Conservation (phyloP, 768 basidiomycete species). For the Kwoniella bestiolae region DNA sequence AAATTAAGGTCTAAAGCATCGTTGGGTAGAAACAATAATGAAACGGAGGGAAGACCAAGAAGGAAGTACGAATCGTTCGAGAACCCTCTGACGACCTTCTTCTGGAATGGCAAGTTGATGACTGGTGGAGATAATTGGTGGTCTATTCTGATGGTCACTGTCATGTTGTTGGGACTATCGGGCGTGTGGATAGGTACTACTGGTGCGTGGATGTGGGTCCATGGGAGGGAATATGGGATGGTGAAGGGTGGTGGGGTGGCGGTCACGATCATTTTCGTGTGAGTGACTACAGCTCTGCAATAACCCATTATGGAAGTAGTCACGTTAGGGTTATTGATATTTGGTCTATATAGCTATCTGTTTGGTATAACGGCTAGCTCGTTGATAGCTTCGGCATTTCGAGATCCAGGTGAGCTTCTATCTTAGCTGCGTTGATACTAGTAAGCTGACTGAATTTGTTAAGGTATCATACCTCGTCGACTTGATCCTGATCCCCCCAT, state of each 20-base stretch:
- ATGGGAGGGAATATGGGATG: slow-evolving; percentile 65
- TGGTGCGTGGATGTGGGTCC: slow-evolving; percentile 83
- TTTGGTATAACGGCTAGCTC: slow-evolving; percentile 40
- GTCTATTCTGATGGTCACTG: slow-evolving; percentile 74
- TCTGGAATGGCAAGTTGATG: slow-evolving; percentile 71
- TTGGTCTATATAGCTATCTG: slow-evolving; percentile 37
- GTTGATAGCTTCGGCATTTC: slow-evolving; percentile 44
- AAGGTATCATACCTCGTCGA: slow-evolving; percentile 86
- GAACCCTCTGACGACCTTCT: slow-evolving; percentile 62
- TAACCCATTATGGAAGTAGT: too few species aligned
- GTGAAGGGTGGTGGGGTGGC: slow-evolving; percentile 64
- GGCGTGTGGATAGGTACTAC: slow-evolving; percentile 88
- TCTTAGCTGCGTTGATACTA: too few species aligned
- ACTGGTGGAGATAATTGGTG: slow-evolving; percentile 84
- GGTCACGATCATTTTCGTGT: slow-evolving; percentile 62
- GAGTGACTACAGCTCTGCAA: slow-evolving; percentile 19
- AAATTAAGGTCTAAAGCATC: slow-evolving; percentile 1
- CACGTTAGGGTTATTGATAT: too few species aligned
- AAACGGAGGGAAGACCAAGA: neutral
- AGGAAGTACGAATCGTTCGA: slow-evolving; percentile 43
- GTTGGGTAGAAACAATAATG: neutral
- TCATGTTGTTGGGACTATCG: slow-evolving; percentile 68
- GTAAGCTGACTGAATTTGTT: too few species aligned
- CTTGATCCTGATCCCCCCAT: slow-evolving; percentile 85
- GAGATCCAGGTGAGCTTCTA: slow-evolving; percentile 41